Percentiles rank a stretch among this genome's conserved stretches.
Conservation (phyloP, 23 red algal genomes). For the Chondrus crispus region DNA sequence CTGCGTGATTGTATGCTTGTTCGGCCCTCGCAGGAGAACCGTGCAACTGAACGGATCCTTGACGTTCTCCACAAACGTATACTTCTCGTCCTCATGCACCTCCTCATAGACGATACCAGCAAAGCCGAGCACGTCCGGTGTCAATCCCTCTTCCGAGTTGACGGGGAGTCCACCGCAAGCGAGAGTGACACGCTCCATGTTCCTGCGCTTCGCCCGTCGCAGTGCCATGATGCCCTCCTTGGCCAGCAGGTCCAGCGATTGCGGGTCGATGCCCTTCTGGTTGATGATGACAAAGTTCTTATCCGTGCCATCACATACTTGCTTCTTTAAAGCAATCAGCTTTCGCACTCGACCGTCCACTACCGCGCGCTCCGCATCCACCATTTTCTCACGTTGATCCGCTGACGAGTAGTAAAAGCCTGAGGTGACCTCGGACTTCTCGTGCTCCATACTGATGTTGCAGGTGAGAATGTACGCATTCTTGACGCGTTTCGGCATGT, state of each 20-base stretch:
- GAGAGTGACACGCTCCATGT: slow-evolving; percentile 97
- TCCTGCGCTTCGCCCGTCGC: slow-evolving; percentile 94
- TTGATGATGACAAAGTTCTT: slow-evolving; percentile 93
- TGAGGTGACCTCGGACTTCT: slow-evolving; percentile 87
- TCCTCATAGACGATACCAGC: slow-evolving; percentile 96
- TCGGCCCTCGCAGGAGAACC: slow-evolving; percentile 83
- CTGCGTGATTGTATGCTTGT: slow-evolving; percentile 94
- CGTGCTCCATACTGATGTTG: slow-evolving; percentile 97
- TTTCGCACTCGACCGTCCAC: slow-evolving; percentile 75
- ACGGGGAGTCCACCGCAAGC: slow-evolving; percentile 93
- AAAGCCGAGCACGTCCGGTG: slow-evolving; percentile 70
- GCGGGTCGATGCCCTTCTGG: slow-evolving; percentile 97
- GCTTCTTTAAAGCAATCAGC: slow-evolving; percentile 92
- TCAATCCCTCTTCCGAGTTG: slow-evolving; percentile 89
- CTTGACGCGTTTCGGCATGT: slow-evolving; percentile 97
- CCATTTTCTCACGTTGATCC: slow-evolving; percentile 84
- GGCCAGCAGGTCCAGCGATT: slow-evolving; percentile 86
- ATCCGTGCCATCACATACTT: slow-evolving; percentile 84
- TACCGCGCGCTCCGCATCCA: slow-evolving; percentile 83
- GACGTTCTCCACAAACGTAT: slow-evolving; percentile 93
- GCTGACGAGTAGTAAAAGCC: slow-evolving; percentile 96
- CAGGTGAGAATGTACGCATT: slow-evolving; percentile 96
- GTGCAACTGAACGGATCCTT: slow-evolving; percentile 93
- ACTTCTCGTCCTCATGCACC: slow-evolving; percentile 96
- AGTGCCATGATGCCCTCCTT: slow-evolving; percentile 93